Evolutionary conservation across 2,329 filamentous ascomycete species (phyloP).

Genomic region (Leptosphaerulina australis): DNA sequence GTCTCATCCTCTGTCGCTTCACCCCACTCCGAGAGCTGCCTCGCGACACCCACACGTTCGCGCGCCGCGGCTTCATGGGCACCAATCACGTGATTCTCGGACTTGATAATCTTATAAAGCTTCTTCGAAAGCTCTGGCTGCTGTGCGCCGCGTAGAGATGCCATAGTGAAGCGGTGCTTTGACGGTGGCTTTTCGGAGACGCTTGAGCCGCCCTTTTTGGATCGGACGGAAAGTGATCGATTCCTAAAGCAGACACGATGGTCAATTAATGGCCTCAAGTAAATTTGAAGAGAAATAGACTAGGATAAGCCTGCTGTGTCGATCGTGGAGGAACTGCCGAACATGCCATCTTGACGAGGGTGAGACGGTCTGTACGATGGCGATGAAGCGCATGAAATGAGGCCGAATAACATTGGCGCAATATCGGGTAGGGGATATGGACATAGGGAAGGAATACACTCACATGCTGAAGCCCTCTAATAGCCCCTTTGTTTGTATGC

Average conservation of each 20-base stretch:
- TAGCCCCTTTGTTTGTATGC: conserved; percentile 12
- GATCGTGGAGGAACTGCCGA: background rate
- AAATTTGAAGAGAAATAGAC: background rate
- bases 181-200: conserved; percentile 51
- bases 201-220: conserved; percentile 59
- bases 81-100: conserved; percentile 84
- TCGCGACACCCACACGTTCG: conserved; percentile 83
- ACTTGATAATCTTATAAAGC: conserved; percentile 92
- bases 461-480: conserved; percentile 2
- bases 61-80: conserved; percentile 84
- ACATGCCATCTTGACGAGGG: background rate
- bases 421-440: background rate
- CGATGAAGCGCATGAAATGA: background rate
- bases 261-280: conserved; percentile 39
- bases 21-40: conserved; percentile 95
- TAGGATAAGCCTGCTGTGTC: background rate
- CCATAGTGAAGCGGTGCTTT: conserved; percentile 81
- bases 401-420: background rate
- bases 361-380: background rate
- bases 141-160: conserved; percentile 79
- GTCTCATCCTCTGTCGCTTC: conserved; percentile 87
- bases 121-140: conserved; percentile 89
- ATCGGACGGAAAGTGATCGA: conserved; percentile 75
- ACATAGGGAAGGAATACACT: background rate
- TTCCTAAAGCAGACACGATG: conserved; percentile 60